Base-by-base conservation (phyloP, 768 basidiomycete species). In the Suillus variegatus region DNA sequence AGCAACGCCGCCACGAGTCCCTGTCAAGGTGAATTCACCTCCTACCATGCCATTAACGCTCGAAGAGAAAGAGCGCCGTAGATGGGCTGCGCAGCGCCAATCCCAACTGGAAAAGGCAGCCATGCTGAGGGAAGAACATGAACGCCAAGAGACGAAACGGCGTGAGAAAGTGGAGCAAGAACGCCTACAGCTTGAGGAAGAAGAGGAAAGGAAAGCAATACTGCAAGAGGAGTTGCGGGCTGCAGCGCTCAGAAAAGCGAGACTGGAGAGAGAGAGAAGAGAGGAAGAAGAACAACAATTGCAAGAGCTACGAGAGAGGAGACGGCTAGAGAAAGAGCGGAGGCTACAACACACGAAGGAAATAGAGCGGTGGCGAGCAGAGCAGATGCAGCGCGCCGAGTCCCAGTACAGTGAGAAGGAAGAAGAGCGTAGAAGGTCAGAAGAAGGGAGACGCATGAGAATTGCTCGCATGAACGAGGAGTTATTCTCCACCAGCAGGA, bases 281-380 rank as follows among this genome's bases (percentile, higher is more conserved):
- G 79, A 80, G 51, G 79, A 80, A 60, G 88, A 89, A 60, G 83
- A 86, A 57, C 71, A 73, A 43, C 81, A 76, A 51, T 74, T 72
- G 13, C 69, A 62, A 49, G 83, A 86, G 63, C 73, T 86, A n/a
- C 82, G 79, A 68, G 81, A 84, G 67, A 81, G 79, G 67, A 86
- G 79, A 69, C 78, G 77, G 57, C 49, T 74, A 25, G 85, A 84
- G 22, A 78, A 83, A 64, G 80, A 84, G 70, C 78, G 83, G 41
- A 73, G 87, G 58, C 57, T 83, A 57, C 82, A 86, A 63, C 82
- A 86, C 67, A 83, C 85, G 63, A 79, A 76, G 22, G 80, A 80
- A 66, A 64, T 85, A 64, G 87, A 87, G 64, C 75, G 80, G 58
- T 86, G 86, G 87, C 77, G 86, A 32, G 74, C 72, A 57, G 83